These are phyloP conservation scores for Ogataea haglerorum DNA, from an alignment of 805 yeast species.

Conservation along the genomic window DNA sequence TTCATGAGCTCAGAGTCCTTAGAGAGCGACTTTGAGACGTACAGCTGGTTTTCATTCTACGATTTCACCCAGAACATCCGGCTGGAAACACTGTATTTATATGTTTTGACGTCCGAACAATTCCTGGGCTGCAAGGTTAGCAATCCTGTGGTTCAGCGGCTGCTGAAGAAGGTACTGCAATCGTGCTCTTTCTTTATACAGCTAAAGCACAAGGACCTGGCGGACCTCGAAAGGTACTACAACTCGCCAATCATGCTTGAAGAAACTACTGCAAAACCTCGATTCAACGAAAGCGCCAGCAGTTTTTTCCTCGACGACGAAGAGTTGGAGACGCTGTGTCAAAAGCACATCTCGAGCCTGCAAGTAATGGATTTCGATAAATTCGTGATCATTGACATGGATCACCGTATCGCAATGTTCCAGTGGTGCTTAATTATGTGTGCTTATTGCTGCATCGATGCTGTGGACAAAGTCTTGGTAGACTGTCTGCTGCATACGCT, in stretches of 20 bases:
- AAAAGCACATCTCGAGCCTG: neutral
- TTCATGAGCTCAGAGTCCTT: conserved; percentile 1
- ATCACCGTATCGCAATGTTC: conserved; percentile 32
- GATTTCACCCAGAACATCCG: conserved; percentile 32
- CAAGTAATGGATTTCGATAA: conserved; percentile 14
- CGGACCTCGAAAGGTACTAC: conserved; percentile 22
- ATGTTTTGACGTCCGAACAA: conserved; percentile 32
- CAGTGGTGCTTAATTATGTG: conserved; percentile 29
- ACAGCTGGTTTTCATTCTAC: conserved; percentile 27
- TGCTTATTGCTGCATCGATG: conserved; percentile 25
- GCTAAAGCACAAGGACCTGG: conserved; percentile 16
- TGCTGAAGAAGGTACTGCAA: conserved; percentile 20
- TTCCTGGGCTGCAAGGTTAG: conserved; percentile 18
- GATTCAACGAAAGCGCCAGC: conserved; percentile 4
- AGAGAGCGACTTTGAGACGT: conserved; percentile 2
- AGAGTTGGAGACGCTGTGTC: conserved; percentile 13
- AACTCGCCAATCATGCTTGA: conserved; percentile 20
- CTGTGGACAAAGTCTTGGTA: conserved; percentile 26
- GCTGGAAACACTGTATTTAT: conserved; percentile 34
- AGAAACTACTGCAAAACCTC: conserved; percentile 6
- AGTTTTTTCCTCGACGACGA: conserved; percentile 12
- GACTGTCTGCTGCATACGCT: conserved; percentile 27
- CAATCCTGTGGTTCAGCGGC: conserved; percentile 16
- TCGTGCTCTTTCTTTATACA: conserved; percentile 24
- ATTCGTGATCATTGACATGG: conserved; percentile 26